Percentiles rank a stretch among this genome's conserved stretches.
Evolutionary conservation across 768 basidiomycete species (phyloP).

Genomic region (Auricularia sp.): DNA sequence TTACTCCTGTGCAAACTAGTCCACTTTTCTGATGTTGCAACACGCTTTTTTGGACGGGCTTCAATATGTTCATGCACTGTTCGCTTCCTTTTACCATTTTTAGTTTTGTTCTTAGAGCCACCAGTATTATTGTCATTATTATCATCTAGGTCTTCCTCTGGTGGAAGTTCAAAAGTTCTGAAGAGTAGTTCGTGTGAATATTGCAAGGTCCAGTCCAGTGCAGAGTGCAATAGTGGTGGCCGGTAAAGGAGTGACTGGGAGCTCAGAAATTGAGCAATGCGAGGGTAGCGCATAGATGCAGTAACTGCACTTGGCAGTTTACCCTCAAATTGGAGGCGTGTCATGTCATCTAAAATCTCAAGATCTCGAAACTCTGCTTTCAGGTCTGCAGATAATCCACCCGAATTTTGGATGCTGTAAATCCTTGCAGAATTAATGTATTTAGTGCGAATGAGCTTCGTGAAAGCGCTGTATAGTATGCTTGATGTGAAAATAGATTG

Average conservation of each 20-base stretch:
- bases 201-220: not conserved
- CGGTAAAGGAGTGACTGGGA: not conserved
- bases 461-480: constrained; percentile 16
- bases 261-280: not conserved
- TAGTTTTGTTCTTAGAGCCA: too few species aligned
- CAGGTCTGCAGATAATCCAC: constrained; percentile 9
- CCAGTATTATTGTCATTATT: too few species aligned
- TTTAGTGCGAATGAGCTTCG: constrained; percentile 9
- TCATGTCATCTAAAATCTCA: constrained; percentile 10
- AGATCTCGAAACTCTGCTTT: constrained; percentile 13
- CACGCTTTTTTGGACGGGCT: too few species aligned
- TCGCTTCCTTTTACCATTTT: too few species aligned
- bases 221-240: not conserved
- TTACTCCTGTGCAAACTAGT: not conserved
- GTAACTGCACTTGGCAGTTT: not conserved
- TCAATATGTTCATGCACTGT: too few species aligned
- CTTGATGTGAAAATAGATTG: constrained; percentile 10
- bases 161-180: not conserved
- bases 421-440: constrained; percentile 12
- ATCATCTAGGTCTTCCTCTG: too few species aligned
- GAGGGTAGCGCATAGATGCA: not conserved
- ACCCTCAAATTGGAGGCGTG: constrained; percentile 1
- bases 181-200: not conserved
- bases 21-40: not conserved
- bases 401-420: constrained; percentile 7